Percentiles rank a stretch among this genome's conserved stretches.
These are phyloP conservation scores for Anthracocystis setariae DNA, from an alignment of 1,284 basidiomycete genomes.

Conservation along the genomic window DNA sequence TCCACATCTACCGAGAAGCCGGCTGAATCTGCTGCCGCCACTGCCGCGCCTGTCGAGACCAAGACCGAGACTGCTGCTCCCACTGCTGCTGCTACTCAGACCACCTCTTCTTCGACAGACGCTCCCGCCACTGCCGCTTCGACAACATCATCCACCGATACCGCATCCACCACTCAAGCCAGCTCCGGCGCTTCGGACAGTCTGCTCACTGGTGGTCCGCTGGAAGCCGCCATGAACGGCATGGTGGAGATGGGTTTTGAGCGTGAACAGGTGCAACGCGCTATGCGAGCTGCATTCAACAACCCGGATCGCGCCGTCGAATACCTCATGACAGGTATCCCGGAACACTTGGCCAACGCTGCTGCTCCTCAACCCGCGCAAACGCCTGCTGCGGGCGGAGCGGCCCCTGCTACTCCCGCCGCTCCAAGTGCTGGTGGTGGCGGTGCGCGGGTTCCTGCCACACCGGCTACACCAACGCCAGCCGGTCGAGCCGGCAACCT, in stretches of 20 bases:
- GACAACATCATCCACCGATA: constrained; percentile 66
- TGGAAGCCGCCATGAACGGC: constrained; percentile 61
- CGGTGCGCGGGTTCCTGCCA: constrained; percentile 61
- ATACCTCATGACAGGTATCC: constrained; percentile 83
- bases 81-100: constrained; percentile 20
- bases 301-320: constrained; percentile 98
- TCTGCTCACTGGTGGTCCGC: constrained; percentile 53
- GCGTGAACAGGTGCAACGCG: constrained; percentile 82
- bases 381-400: constrained; percentile 76
- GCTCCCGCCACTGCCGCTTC: constrained; percentile 2
- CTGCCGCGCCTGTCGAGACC: constrained; percentile 40
- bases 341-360: constrained; percentile 55
- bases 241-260: constrained; percentile 91
- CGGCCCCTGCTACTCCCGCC: constrained; percentile 71
- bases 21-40: constrained; percentile 66
- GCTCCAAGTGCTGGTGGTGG: constrained; percentile 68
- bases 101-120: constrained; percentile 6
- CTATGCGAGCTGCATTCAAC: constrained; percentile 93
- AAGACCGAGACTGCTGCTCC: constrained; percentile 20
- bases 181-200: constrained; percentile 18
- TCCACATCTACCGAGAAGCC: constrained; percentile 28
- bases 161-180: constrained; percentile 16
- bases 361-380: constrained; percentile 63
- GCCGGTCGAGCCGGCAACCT: constrained; percentile 65
- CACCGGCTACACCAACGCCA: constrained; percentile 45